Evolutionary conservation across 345 rosid species (phyloP), one percentile per base, ranked within the genome.

Genomic region (Alliaria petiolata): DNA sequence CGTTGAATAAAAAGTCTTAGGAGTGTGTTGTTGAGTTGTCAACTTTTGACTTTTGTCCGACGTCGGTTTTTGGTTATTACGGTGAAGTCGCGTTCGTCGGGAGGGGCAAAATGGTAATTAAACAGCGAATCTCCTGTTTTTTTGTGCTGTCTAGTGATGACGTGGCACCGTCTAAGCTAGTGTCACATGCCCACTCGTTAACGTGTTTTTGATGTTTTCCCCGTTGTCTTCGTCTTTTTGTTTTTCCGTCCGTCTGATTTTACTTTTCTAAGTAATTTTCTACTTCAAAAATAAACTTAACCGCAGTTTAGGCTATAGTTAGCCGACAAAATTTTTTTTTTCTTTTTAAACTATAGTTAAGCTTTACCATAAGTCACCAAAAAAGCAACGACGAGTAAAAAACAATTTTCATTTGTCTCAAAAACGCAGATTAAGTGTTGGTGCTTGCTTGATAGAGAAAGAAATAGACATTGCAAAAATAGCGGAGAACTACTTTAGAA

Each of bases 31-130:
- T 38, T 74, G 67, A 58, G 78, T 59, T 66, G 72, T 74, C 66
- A 20, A 57, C 77, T 74, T 74, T 74, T 74, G 78, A 74, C 78
- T 67, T 74, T 67, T 51, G 62, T 12, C 38, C 65, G 55, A 59
- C 78, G 68, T 44, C 50, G 73, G 40, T 14, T 74, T 67, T 49
- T 33, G 13, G 45, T 58, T 40, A 31, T 59, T 66, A 58, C 72
- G 16, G 61, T 50, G 61, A 57, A 49, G 78, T 74, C 68, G 47
- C 55, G 62, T 74, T 66, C 72, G 78, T 74, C 72, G 68, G 55
- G 56, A 67, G 72, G 19, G 72, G n/a, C 14, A 50, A 20, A 58
- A 40, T 0, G 2, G 72, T 73, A 14, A 55, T 26, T 52, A 4
- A 5, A 31, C 1, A 11, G 44, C 8, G 26, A 33, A 53, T 40